These are phyloP conservation scores for Collybia sp. DNA, from an alignment of 768 basidiomycete genomes.

Conservation along the genomic window DNA sequence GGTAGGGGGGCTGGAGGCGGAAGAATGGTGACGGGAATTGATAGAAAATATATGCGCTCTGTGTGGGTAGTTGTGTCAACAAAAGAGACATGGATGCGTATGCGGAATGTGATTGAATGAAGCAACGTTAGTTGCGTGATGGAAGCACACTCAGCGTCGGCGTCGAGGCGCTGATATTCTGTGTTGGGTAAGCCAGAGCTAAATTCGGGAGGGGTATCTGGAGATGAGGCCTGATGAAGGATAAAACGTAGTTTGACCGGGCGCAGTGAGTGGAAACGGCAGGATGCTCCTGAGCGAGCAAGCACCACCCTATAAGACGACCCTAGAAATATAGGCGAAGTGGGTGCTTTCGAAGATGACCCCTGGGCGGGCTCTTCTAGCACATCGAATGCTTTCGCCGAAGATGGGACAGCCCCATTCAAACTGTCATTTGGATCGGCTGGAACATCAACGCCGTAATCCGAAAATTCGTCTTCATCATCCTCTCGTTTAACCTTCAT, in stretches of 20 bases:
- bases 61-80: conserved; percentile 65
- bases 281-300: conserved; percentile 86
- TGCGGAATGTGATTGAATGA: conserved; percentile 75
- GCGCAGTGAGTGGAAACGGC: conserved; percentile 78
- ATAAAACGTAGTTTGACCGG: conserved; percentile 78
- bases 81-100: conserved; percentile 74
- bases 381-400: too few relatives aligned
- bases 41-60: conserved; percentile 59
- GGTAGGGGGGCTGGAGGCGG: conserved; percentile 77
- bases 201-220: conserved; percentile 43
- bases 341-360: conserved; percentile 35
- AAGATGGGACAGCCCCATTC: not conserved
- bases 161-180: conserved; percentile 44
- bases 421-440: conserved; percentile 11
- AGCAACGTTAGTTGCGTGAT: conserved; percentile 81
- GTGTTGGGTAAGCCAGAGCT: conserved; percentile 35
- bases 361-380: conserved; percentile 17
- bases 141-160: conserved; percentile 63
- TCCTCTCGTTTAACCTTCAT: conserved; percentile 49
- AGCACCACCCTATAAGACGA: conserved; percentile 52
- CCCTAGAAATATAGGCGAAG: conserved; percentile 32
- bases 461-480: conserved; percentile 32
- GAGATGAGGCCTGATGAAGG: conserved; percentile 58
- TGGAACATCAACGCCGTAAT: conserved; percentile 21
- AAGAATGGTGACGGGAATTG: conserved; percentile 68